These are phyloP conservation scores for Sechiopsis laciniata DNA, from an alignment of 306 rosid species.

Conservation along the genomic window DNA sequence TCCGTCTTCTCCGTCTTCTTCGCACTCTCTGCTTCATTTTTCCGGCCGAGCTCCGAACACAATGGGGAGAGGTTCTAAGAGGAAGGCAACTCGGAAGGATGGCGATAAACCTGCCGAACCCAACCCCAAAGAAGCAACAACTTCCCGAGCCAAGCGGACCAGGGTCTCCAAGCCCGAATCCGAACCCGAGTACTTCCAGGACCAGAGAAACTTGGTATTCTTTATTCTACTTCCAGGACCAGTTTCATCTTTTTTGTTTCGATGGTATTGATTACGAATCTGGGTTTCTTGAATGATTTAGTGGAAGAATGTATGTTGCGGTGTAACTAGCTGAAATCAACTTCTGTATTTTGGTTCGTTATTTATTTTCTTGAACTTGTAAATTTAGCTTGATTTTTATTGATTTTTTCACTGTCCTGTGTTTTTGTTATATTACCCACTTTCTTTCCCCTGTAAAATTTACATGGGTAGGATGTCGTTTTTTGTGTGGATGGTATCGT, in stretches of 20 bases:
- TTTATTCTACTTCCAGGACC: neutral
- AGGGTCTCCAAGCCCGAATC: constrained; percentile 40
- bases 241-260: neutral
- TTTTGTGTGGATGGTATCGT: no score
- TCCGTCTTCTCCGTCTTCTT: neutral
- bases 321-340: neutral
- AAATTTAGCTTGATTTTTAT: no score
- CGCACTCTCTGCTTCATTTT: neutral
- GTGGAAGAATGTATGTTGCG: neutral
- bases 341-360: neutral
- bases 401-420: no score
- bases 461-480: no score
- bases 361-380: neutral
- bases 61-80: constrained; percentile 54
- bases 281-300: constrained; percentile 2
- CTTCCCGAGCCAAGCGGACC: constrained; percentile 42
- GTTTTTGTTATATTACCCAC: no score
- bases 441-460: no score
- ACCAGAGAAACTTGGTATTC: constrained; percentile 34
- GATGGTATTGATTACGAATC: neutral
- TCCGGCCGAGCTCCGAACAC: neutral
- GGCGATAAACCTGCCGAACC: constrained; percentile 21
- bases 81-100: constrained; percentile 33
- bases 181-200: constrained; percentile 40
- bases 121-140: constrained; percentile 1